phyloP scores from a whole-genome alignment of 345 rosid genomes.

The Psidium guajava region DNA sequence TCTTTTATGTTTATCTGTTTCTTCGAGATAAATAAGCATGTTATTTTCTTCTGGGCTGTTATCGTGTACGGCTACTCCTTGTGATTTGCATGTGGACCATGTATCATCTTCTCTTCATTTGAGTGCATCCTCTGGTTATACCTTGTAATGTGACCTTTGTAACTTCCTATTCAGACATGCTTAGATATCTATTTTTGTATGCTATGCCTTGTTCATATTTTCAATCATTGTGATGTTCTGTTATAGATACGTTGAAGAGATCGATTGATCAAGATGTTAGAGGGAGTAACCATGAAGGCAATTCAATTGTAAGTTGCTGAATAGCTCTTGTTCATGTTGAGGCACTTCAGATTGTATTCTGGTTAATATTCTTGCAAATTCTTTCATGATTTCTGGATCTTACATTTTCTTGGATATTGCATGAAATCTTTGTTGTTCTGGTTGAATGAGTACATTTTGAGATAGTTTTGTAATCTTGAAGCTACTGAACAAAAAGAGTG shows the following conservation, averaged over 20 bases:
- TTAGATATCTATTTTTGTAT: neutral
- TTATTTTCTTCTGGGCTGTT: neutral
- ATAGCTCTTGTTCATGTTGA: neutral
- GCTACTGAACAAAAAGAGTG: neutral
- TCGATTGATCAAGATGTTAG: neutral
- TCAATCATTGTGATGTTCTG: neutral
- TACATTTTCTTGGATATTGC: neutral
- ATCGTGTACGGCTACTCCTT: neutral
- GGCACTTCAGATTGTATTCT: neutral
- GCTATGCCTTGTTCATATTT: neutral
- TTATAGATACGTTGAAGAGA: neutral
- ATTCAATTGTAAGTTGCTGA: constrained; percentile 2
- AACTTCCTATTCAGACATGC: neutral
- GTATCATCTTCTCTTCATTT: neutral
- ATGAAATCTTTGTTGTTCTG: neutral
- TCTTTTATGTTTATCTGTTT: neutral
- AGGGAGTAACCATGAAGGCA: neutral
- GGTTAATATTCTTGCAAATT: neutral
- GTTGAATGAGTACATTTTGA: neutral
- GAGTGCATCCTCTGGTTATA: neutral
- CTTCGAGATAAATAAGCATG: neutral
- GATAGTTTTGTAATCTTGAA: neutral
- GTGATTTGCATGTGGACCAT: neutral
- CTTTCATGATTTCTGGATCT: neutral
- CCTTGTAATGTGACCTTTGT: neutral